Conservation (phyloP, 148 eudicot species). For the Persicaria tinctoria region DNA sequence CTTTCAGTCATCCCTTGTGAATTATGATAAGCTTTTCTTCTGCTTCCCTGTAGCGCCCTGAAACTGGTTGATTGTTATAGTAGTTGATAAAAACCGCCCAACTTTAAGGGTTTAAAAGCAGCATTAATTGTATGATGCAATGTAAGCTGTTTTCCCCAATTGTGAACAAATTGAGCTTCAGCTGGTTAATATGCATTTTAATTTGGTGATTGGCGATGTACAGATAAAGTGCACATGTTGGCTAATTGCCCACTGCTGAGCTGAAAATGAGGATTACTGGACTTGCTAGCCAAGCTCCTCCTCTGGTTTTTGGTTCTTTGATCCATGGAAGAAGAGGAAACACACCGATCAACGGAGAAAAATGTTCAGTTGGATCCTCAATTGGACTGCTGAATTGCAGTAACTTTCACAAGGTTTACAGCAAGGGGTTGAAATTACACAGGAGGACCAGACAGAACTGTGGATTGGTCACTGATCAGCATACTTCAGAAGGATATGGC, state of each 20-base stretch:
- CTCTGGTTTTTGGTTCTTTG: not conserved
- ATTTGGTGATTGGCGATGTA: not conserved
- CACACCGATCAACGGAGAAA: not conserved
- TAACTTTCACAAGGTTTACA: not conserved
- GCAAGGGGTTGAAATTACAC: not conserved
- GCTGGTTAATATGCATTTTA: not conserved
- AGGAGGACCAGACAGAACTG: not conserved
- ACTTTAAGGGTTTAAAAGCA: not conserved
- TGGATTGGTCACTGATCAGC: not conserved
- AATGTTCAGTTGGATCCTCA: not conserved
- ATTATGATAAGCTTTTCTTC: not conserved
- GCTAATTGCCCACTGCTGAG: not conserved
- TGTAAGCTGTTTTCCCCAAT: not conserved
- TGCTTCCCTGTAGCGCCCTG: not conserved
- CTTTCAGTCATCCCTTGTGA: not conserved
- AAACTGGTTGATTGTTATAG: not conserved
- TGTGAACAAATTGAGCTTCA: not conserved
- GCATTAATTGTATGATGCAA: not conserved
- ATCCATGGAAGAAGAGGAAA: not conserved
- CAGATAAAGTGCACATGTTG: not conserved
- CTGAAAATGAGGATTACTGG: slow-evolving; percentile 3
- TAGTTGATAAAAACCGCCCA: not conserved
- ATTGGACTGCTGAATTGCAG: slow-evolving; percentile 4
- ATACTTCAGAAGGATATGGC: not conserved
- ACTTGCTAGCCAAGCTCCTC: not conserved